Percentiles rank a stretch among this genome's conserved stretches.
These are phyloP conservation scores for Saussurea involucrata DNA, from an alignment of 129 eudicot species.

Conservation along the genomic window DNA sequence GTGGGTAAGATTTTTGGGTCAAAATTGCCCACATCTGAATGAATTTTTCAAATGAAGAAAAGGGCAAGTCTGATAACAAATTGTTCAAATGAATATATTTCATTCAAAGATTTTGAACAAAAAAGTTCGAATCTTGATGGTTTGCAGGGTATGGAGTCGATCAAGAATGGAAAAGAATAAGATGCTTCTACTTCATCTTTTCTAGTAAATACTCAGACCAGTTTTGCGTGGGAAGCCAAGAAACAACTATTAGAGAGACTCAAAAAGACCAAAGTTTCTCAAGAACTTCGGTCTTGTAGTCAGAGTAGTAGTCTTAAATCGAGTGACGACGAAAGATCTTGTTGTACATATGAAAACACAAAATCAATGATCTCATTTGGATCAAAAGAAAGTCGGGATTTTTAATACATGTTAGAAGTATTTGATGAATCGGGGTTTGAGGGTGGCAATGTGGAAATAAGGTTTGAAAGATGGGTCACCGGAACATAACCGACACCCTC, in stretches of 20 bases:
- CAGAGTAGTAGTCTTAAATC: constrained; percentile 8
- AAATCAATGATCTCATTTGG: constrained; percentile 19
- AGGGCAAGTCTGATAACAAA: constrained; percentile 6
- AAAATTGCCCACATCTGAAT: no score
- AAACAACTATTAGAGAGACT: constrained; percentile 34
- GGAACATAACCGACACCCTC: no score
- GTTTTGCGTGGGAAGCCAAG: constrained; percentile 29
- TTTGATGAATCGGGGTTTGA: constrained; percentile 54
- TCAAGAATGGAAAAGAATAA: not conserved
- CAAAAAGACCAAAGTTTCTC: constrained; percentile 31
- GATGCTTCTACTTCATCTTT: no score
- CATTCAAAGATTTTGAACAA: not conserved
- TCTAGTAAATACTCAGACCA: no score
- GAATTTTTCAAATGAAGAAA: no score
- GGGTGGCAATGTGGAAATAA: constrained; percentile 22
- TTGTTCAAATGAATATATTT: constrained; percentile 2
- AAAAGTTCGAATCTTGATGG: not conserved
- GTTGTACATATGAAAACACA: constrained; percentile 15
- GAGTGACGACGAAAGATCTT: constrained; percentile 52
- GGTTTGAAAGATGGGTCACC: constrained; percentile 36
- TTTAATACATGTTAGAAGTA: constrained; percentile 72
- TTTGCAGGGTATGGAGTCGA: constrained; percentile 6
- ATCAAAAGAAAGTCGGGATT: constrained; percentile 51
- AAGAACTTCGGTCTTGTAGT: constrained; percentile 5
- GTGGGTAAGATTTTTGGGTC: no score